Conservation (phyloP, 1,139 yeast genomes). For the Hanseniaspora sp. region DNA sequence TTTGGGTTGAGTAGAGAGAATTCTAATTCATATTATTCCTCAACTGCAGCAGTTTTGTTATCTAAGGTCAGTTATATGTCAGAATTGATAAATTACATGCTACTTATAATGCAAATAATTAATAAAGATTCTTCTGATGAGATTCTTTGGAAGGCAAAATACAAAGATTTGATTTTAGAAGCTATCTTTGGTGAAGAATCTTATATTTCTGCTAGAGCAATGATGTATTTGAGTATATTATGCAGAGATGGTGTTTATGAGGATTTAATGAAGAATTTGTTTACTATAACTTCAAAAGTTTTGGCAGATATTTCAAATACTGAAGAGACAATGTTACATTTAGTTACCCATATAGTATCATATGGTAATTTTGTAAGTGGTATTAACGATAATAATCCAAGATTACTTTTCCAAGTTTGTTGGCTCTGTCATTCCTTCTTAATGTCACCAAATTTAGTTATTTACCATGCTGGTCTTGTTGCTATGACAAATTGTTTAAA, state of each 20-base stretch:
- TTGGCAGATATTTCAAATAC: slow-evolving; percentile 27
- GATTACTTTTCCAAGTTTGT: slow-evolving; percentile 46
- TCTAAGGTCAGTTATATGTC: slow-evolving; percentile 51
- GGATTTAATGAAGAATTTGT: slow-evolving; percentile 36
- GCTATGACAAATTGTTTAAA: slow-evolving; percentile 32
- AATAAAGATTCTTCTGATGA: slow-evolving; percentile 40
- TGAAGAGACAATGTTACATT: slow-evolving; percentile 28
- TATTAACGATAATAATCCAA: slow-evolving; percentile 39
- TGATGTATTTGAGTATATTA: slow-evolving; percentile 60
- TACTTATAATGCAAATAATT: slow-evolving; percentile 41
- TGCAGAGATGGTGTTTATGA: slow-evolving; percentile 56
- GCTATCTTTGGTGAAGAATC: slow-evolving; percentile 53
- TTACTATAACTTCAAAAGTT: slow-evolving; percentile 33
- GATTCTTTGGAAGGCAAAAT: slow-evolving; percentile 54
- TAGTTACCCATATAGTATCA: slow-evolving; percentile 35
- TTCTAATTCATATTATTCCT: slow-evolving; percentile 30
- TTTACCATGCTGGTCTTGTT: slow-evolving; percentile 48
- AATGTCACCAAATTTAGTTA: slow-evolving; percentile 34
- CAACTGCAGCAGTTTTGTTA: slow-evolving; percentile 37
- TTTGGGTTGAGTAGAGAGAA: slow-evolving; percentile 70
- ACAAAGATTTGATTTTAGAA: slow-evolving; percentile 57
- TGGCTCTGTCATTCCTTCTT: slow-evolving; percentile 50
- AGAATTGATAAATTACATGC: slow-evolving; percentile 50
- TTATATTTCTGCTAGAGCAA: slow-evolving; percentile 59
- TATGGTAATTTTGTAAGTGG: slow-evolving; percentile 57